Conservation (phyloP, 495 filamentous ascomycete genomes). For the Tuber magnatum region DNA sequence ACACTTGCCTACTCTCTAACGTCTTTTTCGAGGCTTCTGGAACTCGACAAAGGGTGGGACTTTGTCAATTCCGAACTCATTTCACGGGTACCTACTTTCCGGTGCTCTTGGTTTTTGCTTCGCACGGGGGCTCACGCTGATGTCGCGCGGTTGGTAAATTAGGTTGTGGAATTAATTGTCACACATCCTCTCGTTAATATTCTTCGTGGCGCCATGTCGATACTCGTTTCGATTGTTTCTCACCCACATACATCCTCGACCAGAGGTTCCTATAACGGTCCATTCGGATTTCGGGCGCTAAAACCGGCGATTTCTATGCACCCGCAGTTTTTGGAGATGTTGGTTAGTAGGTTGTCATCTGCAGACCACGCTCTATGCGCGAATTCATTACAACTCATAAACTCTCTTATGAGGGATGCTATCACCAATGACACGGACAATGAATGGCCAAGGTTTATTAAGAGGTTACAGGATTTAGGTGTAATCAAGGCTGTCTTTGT, state of each 20-base stretch:
- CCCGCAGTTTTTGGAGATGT: conserved; percentile 88
- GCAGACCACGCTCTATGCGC: conserved; percentile 95
- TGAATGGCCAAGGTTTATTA: conserved; percentile 95
- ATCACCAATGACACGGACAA: conserved; percentile 66
- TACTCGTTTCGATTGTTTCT: conserved; percentile 84
- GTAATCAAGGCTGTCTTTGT: conserved; percentile 83
- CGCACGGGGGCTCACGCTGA: conserved; percentile 2
- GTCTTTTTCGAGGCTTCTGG: conserved; percentile 73
- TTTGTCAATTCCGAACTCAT: conserved; percentile 60
- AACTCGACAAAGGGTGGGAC: conserved; percentile 98
- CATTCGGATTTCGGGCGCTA: conserved; percentile 79
- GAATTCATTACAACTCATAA: conserved; percentile 90
- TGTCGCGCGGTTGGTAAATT: conserved; percentile 19
- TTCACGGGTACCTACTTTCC: conserved; percentile 51
- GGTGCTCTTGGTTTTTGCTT: conserved; percentile 4
- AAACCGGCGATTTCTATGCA: conserved; percentile 86
- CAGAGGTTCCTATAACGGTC: conserved; percentile 42
- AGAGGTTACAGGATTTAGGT: conserved; percentile 82
- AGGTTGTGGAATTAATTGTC: conserved; percentile 90
- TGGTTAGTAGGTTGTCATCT: conserved; percentile 78
- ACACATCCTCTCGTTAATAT: conserved; percentile 96
- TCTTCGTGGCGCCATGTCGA: conserved; percentile 90
- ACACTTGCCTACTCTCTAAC: conserved; percentile 92
- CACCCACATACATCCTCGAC: conserved; percentile 58
- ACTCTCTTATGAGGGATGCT: conserved; percentile 87